Evolutionary conservation across 208 protist species (phyloP), one percentile per base, ranked within the genome.

Genomic region (Acanthamoeba sp.): DNA sequence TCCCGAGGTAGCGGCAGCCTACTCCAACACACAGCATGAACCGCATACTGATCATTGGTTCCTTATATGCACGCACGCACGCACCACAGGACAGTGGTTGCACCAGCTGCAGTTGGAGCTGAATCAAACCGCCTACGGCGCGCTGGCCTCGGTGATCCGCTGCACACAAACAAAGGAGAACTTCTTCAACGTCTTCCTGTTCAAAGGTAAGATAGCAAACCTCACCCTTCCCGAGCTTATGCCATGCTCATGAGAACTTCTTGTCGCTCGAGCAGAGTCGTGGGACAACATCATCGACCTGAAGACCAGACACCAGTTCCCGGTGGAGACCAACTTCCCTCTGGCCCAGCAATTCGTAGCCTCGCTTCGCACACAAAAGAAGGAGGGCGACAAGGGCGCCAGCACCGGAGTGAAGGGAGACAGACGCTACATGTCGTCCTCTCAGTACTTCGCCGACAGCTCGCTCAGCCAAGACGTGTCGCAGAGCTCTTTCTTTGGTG

Each of bases 141-240:
- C 97, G 55, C 91, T 99, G 6, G 97, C 95, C 16, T 95, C 96
- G 20, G 96, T 97, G 7, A 95, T 98, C 36, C 95, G 94, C 22
- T 95, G 96, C 34, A 99, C 98, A 27, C 98, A 99, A 93, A 95
- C 94, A 1, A 96, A 98, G 64, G 98, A 98, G 91, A 96, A 95
- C 10, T 96, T 98, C 40, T 98, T 98, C 82, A 94, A 93, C 69
- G 92, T 96, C 24, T 98, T 99, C 82, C 95, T 98, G 36, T 97
- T 98, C 45, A 96, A 97, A 84, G 78, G 78, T 93, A 36, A 34
- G 29, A 16, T 1, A 1, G 16, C 14, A 18, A 48, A 48, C 50
- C 4, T 55, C 16, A 55, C 50, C 22, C 50, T n/a, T n/a, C n/a
- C n/a, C n/a, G n/a, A n/a, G n/a, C n/a, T n/a, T n/a, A n/a, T n/a